These are phyloP conservation scores for Pythium aphanidermatum DNA, from an alignment of 352 stramenopile genomes.

Conservation along the genomic window DNA sequence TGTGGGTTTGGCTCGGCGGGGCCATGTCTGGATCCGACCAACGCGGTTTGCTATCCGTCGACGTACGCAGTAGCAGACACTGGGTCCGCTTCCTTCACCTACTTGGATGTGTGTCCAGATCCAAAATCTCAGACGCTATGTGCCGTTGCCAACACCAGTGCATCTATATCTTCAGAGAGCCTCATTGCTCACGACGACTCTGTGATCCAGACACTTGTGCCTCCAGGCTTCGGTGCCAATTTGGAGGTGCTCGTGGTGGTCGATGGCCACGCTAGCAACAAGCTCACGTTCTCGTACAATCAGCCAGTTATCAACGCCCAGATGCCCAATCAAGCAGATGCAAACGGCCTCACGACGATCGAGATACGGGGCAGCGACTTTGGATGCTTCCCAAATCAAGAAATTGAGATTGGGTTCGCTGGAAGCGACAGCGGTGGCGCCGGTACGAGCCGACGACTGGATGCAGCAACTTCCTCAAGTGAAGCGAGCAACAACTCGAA, in stretches of 20 bases:
- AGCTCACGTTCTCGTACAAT: slow-evolving; percentile 49
- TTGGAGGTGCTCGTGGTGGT: slow-evolving; percentile 39
- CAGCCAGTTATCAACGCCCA: slow-evolving; percentile 44
- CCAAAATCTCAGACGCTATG: slow-evolving; percentile 28
- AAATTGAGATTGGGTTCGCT: slow-evolving; percentile 43
- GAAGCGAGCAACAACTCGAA: slow-evolving; percentile 2
- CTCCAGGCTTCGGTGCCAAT: slow-evolving; percentile 39
- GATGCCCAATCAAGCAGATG: slow-evolving; percentile 61
- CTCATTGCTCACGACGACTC: slow-evolving; percentile 41
- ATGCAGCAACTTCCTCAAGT: slow-evolving; percentile 2
- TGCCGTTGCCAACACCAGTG: not conserved
- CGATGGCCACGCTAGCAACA: slow-evolving; percentile 42
- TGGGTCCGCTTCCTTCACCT: slow-evolving; percentile 22
- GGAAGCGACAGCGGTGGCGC: slow-evolving; percentile 4
- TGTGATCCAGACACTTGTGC: slow-evolving; percentile 36
- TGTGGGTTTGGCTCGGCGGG: slow-evolving; percentile 46
- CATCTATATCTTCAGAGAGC: slow-evolving; percentile 20
- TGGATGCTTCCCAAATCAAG: slow-evolving; percentile 55
- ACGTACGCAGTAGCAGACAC: slow-evolving; percentile 20
- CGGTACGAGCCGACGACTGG: not conserved
- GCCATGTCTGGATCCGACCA: slow-evolving; percentile 38
- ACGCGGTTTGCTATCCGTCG: slow-evolving; percentile 46
- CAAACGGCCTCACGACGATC: slow-evolving; percentile 52
- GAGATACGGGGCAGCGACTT: slow-evolving; percentile 60
- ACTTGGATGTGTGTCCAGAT: slow-evolving; percentile 24